Evolutionary conservation across 345 rosid species (phyloP).

Genomic region (Draba incana): DNA sequence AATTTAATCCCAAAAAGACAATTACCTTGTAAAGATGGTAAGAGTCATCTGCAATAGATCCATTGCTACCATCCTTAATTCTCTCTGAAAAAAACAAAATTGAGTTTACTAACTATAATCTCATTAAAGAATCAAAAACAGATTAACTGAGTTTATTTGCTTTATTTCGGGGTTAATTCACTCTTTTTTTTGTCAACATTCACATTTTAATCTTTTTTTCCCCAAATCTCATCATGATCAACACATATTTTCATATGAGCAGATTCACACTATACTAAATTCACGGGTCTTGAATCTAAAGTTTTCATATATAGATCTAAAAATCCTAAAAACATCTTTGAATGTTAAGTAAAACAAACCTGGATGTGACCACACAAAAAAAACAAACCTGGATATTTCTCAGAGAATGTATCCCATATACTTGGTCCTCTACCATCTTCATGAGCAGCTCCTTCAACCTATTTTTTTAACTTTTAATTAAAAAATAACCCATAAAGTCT

Average conservation of each 20-base stretch:
- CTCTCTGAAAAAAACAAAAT: conserved; percentile 27
- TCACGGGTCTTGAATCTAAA: conserved; percentile 20
- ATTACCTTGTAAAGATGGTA: conserved; percentile 52
- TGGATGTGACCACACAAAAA: conserved; percentile 20
- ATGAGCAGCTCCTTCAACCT: conserved; percentile 53
- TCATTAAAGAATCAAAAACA: conserved; percentile 9
- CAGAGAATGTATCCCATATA: conserved; percentile 48
- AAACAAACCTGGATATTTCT: conserved; percentile 44
- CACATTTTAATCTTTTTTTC: neutral
- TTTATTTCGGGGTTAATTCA: neutral
- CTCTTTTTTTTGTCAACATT: neutral
- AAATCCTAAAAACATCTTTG: neutral
- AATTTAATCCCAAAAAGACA: neutral
- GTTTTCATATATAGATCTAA: neutral
- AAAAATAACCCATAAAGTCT: conserved; percentile 5
- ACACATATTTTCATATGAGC: conserved; percentile 10
- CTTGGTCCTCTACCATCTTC: conserved; percentile 59
- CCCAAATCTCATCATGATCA: neutral
- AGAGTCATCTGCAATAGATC: conserved; percentile 45
- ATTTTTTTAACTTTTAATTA: no score
- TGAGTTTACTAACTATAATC: neutral
- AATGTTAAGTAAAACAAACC: conserved; percentile 29
- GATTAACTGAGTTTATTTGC: neutral
- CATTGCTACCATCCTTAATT: conserved; percentile 44
- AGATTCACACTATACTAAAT: neutral